Evolutionary conservation across 768 basidiomycete species (phyloP).

Genomic region (Boletales sp.): DNA sequence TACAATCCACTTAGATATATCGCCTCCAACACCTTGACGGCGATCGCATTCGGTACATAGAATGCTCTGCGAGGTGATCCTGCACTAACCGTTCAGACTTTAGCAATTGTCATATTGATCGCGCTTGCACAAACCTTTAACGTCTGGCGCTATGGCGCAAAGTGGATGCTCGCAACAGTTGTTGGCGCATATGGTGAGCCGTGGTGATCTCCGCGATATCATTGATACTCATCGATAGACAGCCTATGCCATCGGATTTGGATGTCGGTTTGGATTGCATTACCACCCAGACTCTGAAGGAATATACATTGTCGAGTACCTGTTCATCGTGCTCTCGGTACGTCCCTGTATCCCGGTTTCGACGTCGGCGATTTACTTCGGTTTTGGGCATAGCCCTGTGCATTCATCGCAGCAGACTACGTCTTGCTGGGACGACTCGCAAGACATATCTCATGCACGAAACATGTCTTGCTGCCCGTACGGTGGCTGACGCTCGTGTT

Average conservation of each 20-base stretch:
- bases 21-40: slow-evolving; percentile 49
- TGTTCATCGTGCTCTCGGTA: slow-evolving; percentile 58
- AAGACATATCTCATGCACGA: slow-evolving; percentile 41
- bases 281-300: slow-evolving; percentile 48
- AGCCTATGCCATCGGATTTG: slow-evolving; percentile 59
- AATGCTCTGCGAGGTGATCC: not conserved
- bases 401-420: slow-evolving; percentile 70
- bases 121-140: slow-evolving; percentile 44
- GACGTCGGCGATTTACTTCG: not conserved
- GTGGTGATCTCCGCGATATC: not conserved
- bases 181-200: slow-evolving; percentile 56
- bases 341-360: slow-evolving; percentile 8
- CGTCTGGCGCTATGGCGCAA: slow-evolving; percentile 44
- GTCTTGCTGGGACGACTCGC: slow-evolving; percentile 62
- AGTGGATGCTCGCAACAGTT: slow-evolving; percentile 59
- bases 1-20: slow-evolving; percentile 57
- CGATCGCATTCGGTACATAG: slow-evolving; percentile 43
- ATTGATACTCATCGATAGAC: not conserved
- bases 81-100: not conserved
- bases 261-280: slow-evolving; percentile 53
- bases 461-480: slow-evolving; percentile 48
- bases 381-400: slow-evolving; percentile 51
- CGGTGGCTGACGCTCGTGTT: slow-evolving; percentile 54
- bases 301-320: slow-evolving; percentile 53
- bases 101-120: slow-evolving; percentile 34